Evolutionary conservation across 768 basidiomycete genomes (phyloP).

Genomic region (Suillus discolor): DNA sequence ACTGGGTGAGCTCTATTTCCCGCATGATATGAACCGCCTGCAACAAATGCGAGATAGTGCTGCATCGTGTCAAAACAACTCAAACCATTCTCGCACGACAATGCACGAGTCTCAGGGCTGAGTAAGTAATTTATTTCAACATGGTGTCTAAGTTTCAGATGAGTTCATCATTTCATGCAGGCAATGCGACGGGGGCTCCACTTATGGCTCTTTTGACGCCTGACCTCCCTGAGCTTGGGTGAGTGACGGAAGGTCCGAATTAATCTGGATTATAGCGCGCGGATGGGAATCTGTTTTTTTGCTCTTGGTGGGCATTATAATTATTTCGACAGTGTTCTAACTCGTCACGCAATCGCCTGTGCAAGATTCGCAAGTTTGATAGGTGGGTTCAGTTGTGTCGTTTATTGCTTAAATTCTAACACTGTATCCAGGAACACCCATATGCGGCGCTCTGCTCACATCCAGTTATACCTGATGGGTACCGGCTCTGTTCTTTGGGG

Average conservation of each 20-base stretch:
- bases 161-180: too few species aligned
- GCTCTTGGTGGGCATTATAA: constrained; percentile 35
- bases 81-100: too few species aligned
- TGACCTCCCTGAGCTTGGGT: too few species aligned
- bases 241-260: too few species aligned
- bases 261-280: constrained; percentile 16
- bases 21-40: too few species aligned
- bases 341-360: too few species aligned
- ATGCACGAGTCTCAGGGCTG: constrained; percentile 32
- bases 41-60: too few species aligned
- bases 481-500: constrained; percentile 54
- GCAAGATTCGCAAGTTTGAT: constrained; percentile 29
- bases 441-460: constrained; percentile 45
- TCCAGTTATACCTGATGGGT: constrained; percentile 56
- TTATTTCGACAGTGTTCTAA: neutral
- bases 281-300: constrained; percentile 52
- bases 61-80: too few species aligned
- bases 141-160: too few species aligned
- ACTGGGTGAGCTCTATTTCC: too few species aligned
- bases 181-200: too few species aligned
- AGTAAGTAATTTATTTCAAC: constrained; percentile 25
- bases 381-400: constrained; percentile 13
- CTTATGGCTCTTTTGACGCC: too few species aligned
- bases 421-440: constrained; percentile 50
- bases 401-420: constrained; percentile 16